Base-by-base conservation (phyloP, 1,284 basidiomycete species). In the Meira miltonrushii region DNA sequence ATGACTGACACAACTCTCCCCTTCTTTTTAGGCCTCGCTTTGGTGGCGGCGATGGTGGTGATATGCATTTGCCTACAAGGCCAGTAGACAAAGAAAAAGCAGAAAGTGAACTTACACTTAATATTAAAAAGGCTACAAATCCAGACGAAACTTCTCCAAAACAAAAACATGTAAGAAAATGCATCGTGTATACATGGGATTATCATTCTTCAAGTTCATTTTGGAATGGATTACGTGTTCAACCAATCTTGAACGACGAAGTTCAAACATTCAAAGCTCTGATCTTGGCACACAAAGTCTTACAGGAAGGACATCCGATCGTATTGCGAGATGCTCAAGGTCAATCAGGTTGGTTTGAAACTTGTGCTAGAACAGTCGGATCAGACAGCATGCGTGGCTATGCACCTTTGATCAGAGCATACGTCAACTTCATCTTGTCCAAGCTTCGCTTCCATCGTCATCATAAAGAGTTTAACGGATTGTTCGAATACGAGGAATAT, bases 121-220 rank as follows among this genome's bases (percentile, higher is more conserved):
- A 77, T 62, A 71, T 78, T 58, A 72, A 73, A 58, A 78, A 78
- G 65, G 76, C 76, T 2, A 75, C 75, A 39, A 72, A 55, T 57
- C 60, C 64, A 19, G 76, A 78, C 21, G 76, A 78, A 58, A 65
- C 72, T 0, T 70, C 76, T 23, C 76, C 76, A 39, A 78, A 78
- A 66, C 76, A 78, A 55, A 78, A 78, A 67, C 76, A 78, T 57
- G 76, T 78, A 28, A 68, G 76, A 43, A 77, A 77, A 59, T 75
- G 73, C 50, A 78, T 78, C 60, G 74, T 78, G 46, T 78, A 75
- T 64, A 78, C 75, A n/a, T 77, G 75, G 75, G 76, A 78, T 57
- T 68, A 78, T 58, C 74, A 74, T 60, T 73, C 72, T 15, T 78
- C 76, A 5, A 67, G 69, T 44, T 76, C 75, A 50, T 63, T 78